Evolutionary conservation across 345 rosid genomes (phyloP).

Genomic region (Euphorbia lathyris): DNA sequence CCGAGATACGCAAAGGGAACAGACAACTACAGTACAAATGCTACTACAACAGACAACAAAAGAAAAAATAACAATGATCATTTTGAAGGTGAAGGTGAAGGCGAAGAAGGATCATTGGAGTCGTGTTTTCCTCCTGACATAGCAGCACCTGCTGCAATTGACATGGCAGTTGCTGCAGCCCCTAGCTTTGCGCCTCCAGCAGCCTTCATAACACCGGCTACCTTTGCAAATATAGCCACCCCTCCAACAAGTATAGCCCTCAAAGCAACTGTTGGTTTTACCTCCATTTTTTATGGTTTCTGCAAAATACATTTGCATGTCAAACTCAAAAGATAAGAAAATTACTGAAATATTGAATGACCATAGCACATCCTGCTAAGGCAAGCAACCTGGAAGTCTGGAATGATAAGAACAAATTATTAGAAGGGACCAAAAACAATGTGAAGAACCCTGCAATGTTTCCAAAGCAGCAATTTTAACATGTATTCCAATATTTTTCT

Average conservation of each 20-base stretch:
- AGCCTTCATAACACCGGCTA: conserved; percentile 79
- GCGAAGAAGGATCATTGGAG: conserved; percentile 40
- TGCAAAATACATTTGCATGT: conserved; percentile 16
- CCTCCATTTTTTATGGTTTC: conserved; percentile 44
- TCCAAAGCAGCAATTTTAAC: neutral
- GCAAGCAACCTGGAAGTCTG: neutral
- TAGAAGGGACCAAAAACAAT: neutral
- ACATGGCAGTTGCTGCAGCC: conserved; percentile 80
- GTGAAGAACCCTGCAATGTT: neutral
- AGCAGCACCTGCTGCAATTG: conserved; percentile 77
- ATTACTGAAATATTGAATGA: neutral
- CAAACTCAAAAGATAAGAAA: neutral
- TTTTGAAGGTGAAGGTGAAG: conserved; percentile 41
- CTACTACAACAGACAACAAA: neutral
- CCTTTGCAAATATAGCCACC: conserved; percentile 68
- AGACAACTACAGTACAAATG: conserved; percentile 10
- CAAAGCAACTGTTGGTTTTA: conserved; percentile 86
- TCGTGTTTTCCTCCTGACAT: conserved; percentile 59
- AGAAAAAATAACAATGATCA: conserved; percentile 5
- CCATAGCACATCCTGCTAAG: too few species aligned
- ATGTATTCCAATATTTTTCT: too few species aligned
- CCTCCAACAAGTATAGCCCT: conserved; percentile 84
- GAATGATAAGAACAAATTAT: neutral
- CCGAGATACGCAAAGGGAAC: conserved; percentile 5
- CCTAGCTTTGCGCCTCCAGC: conserved; percentile 88